Conservation (phyloP, 139 green algal species). For the Coelastrella sp. region DNA sequence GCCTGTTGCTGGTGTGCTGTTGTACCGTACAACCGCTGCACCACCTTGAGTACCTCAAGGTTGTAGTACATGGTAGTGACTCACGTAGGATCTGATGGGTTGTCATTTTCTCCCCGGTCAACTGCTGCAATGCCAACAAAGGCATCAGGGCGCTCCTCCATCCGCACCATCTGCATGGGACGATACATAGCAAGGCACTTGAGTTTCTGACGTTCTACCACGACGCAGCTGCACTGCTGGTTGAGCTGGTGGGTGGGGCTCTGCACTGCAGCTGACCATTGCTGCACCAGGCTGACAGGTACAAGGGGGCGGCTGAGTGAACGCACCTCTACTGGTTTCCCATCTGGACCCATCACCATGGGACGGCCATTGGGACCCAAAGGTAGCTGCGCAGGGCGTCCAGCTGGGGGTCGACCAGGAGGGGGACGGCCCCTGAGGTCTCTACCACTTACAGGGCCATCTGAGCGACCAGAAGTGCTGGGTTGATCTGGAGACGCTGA, state of each 20-base stretch:
- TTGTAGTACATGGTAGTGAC: background rate
- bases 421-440: background rate
- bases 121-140: constrained; percentile 72
- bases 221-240: background rate
- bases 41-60: background rate
- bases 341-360: constrained; percentile 58
- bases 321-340: constrained; percentile 53
- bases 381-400: background rate
- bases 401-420: background rate
- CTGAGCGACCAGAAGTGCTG: constrained; percentile 15
- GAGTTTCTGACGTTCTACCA: background rate
- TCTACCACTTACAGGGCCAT: background rate
- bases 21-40: background rate
- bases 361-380: constrained; percentile 4
- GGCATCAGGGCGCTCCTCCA: constrained; percentile 59
- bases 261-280: background rate
- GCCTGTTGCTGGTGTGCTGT: background rate
- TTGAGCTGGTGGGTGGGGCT: background rate
- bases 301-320: background rate
- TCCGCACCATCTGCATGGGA: constrained; percentile 55
- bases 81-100: background rate
- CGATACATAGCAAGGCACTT: background rate
- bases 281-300: background rate
- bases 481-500: background rate
- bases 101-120: constrained; percentile 60